Conservation (phyloP, 108 stramenopile species). For the Skeletonema menzelii region DNA sequence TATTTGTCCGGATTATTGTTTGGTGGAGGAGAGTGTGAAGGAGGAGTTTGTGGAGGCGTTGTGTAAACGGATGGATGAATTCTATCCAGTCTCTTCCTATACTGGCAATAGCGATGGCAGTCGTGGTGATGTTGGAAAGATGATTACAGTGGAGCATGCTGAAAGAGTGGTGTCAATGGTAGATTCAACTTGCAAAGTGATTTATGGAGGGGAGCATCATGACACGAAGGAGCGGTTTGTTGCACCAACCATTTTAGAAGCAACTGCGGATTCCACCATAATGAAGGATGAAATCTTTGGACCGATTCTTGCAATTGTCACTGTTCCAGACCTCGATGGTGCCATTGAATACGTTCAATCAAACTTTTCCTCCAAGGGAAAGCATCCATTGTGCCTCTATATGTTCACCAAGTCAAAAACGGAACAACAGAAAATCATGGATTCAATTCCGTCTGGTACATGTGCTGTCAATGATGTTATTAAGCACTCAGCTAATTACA, state of each 20-base stretch:
- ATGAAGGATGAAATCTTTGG: constrained; percentile 92
- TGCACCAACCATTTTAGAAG: constrained; percentile 61
- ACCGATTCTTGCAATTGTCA: constrained; percentile 78
- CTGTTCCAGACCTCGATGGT: constrained; percentile 53
- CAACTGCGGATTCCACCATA: constrained; percentile 52
- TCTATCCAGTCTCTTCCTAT: constrained; percentile 5
- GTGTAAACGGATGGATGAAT: neutral
- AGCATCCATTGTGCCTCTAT: constrained; percentile 78
- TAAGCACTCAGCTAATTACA: constrained; percentile 42
- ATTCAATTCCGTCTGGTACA: constrained; percentile 50
- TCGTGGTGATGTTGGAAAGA: constrained; percentile 46
- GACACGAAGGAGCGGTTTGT: constrained; percentile 50
- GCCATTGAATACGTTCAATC: constrained; percentile 56
- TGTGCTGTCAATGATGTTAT: constrained; percentile 70
- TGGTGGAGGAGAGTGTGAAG: constrained; percentile 17
- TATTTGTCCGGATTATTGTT: constrained; percentile 81
- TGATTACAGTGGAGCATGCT: constrained; percentile 47
- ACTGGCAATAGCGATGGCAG: neutral
- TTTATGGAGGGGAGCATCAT: constrained; percentile 49
- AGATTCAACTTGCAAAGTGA: constrained; percentile 17
- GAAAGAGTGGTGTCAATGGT: constrained; percentile 38
- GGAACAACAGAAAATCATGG: constrained; percentile 49
- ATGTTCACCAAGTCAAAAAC: constrained; percentile 57
- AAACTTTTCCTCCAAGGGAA: constrained; percentile 13
- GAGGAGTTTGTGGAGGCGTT: constrained; percentile 13